Percentiles rank a stretch among this genome's conserved stretches.
Conservation (phyloP, 371 early-diverging fungal genomes). For the Mortierella sp. region DNA sequence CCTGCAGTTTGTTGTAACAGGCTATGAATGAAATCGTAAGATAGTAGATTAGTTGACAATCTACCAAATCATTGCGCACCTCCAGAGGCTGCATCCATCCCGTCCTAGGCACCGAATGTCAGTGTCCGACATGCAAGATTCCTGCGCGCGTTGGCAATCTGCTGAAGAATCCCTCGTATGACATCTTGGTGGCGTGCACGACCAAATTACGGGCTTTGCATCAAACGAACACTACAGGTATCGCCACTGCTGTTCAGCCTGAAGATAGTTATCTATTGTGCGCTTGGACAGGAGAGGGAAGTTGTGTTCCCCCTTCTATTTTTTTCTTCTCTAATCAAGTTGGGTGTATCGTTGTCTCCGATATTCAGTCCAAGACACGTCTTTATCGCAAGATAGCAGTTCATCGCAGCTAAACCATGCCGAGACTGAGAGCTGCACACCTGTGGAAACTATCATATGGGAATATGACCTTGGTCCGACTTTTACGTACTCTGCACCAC, state of each 20-base stretch:
- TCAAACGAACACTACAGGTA: neutral
- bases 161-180: slow-evolving; percentile 40
- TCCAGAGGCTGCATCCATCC: slow-evolving; percentile 41
- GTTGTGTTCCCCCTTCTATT: too few relatives aligned
- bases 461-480: slow-evolving; percentile 50
- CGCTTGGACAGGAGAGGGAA: neutral
- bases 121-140: slow-evolving; percentile 44
- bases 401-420: neutral
- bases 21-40: too few relatives aligned
- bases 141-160: slow-evolving; percentile 49
- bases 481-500: slow-evolving; percentile 8
- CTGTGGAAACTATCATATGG: slow-evolving; percentile 37
- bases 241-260: neutral
- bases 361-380: neutral
- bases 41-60: neutral
- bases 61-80: neutral
- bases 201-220: slow-evolving; percentile 26
- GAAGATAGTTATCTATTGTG: too few relatives aligned
- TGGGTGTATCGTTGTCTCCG: too few relatives aligned
- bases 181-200: slow-evolving; percentile 52
- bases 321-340: neutral
- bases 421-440: slow-evolving; percentile 11
- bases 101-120: slow-evolving; percentile 25
- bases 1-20: too few relatives aligned
- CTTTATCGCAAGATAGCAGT: neutral